Evolutionary conservation across 495 filamentous ascomycete genomes (phyloP).

Genomic region (Penicillium tannophilum): DNA sequence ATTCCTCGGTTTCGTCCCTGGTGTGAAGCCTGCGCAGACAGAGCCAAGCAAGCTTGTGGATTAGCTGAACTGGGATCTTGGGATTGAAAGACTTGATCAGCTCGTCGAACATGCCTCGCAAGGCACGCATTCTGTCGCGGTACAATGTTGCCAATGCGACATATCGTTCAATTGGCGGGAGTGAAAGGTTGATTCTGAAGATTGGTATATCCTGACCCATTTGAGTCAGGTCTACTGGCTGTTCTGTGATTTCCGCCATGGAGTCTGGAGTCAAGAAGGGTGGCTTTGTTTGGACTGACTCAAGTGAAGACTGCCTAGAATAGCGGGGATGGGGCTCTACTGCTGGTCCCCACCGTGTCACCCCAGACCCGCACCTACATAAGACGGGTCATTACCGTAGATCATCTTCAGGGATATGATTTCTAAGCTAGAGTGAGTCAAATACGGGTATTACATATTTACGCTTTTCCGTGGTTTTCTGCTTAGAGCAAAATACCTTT

Average conservation of each 20-base stretch:
- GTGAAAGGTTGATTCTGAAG: constrained; percentile 61
- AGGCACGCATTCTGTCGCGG: constrained; percentile 36
- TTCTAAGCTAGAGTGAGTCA: not conserved
- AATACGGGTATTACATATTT: not conserved
- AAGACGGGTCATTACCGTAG: not conserved
- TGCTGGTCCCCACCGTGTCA: constrained; percentile 2
- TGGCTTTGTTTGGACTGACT: not conserved
- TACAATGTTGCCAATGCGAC: constrained; percentile 48
- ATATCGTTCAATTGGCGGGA: constrained; percentile 59
- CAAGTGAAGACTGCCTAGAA: not conserved
- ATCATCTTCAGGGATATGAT: no score
- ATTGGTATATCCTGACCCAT: constrained; percentile 29
- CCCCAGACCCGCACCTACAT: not conserved
- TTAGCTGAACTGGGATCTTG: constrained; percentile 23
- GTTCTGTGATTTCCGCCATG: constrained; percentile 3
- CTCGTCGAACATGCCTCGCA: constrained; percentile 54
- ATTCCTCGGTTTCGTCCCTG: constrained; percentile 61
- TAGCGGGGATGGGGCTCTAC: constrained; percentile 3
- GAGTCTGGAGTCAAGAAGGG: not conserved
- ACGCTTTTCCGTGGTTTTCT: not conserved
- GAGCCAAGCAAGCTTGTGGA: constrained; percentile 43
- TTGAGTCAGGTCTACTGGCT: not conserved
- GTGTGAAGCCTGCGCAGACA: constrained; percentile 53
- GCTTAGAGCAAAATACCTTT: no score
- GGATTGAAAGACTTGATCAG: constrained; percentile 31